Conservation (phyloP, 2,329 filamentous ascomycete genomes). For the Aciculosporium take region DNA sequence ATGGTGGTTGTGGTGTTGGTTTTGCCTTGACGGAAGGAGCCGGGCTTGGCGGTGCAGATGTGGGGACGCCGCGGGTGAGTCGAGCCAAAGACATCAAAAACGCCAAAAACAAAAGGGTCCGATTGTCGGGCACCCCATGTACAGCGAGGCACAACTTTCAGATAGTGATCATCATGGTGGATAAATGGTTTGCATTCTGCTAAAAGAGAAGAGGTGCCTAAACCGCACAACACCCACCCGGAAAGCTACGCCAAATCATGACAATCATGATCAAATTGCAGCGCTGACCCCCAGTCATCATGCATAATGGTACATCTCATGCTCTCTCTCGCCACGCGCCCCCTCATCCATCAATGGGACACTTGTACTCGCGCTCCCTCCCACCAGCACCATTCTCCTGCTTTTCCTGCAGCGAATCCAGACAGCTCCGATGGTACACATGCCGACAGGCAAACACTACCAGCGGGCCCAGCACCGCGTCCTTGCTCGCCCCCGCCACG, state of each 20-base stretch:
- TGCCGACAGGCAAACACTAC: conserved; percentile 58
- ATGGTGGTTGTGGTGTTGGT: no score
- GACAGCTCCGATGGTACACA: conserved; percentile 53
- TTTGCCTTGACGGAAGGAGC: no score
- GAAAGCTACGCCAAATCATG: no score
- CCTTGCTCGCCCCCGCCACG: conserved; percentile 12
- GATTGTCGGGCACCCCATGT: no score
- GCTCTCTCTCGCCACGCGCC: background rate
- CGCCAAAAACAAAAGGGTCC: no score
- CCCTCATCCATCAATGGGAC: conserved; percentile 44
- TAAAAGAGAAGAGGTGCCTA: background rate
- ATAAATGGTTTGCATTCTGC: no score
- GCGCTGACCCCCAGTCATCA: conserved; percentile 1
- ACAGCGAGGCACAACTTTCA: no score
- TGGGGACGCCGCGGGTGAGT: no score
- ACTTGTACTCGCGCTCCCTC: conserved; percentile 36
- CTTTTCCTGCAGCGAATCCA: conserved; percentile 49
- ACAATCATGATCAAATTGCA: background rate
- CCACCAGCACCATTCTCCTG: conserved; percentile 33
- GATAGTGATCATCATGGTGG: no score
- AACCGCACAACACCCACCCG: no score
- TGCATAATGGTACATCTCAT: conserved; percentile 4
- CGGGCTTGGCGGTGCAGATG: no score
- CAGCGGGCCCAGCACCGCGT: conserved; percentile 46
- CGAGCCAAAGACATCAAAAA: no score